A percentile compares a stretch with the other conserved stretches of the same genome.
Conservation (phyloP, 345 rosid species). For the thale cress (Arabidopsis thaliana) region TAIR10.1 NC_003070.9:21625001-21625500, state of each 20-base stretch:
- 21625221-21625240: neutral
- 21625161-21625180: conserved; percentile 2
- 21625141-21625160: conserved; percentile 76
- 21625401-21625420: conserved; percentile 86
- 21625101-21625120: conserved; percentile 80
- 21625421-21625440: conserved; percentile 83
- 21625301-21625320: neutral
- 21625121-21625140: conserved; percentile 69
- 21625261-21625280: neutral
- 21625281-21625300: neutral
- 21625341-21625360: neutral
- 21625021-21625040: conserved; percentile 86
- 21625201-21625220: neutral
- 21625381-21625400: conserved; percentile 72
- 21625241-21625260: neutral
- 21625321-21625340: neutral
- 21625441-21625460: conserved; percentile 79
- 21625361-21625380: neutral
- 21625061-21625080: conserved; percentile 95
- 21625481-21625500: conserved; percentile 90
- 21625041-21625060: conserved; percentile 80
- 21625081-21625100: conserved; percentile 89
- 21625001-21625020: conserved; percentile 82
- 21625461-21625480: conserved; percentile 83
- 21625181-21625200: conserved; percentile 1